Base-by-base conservation (phyloP, 176 grass and related monocot genomes). In the Oryza officinalis region DNA sequence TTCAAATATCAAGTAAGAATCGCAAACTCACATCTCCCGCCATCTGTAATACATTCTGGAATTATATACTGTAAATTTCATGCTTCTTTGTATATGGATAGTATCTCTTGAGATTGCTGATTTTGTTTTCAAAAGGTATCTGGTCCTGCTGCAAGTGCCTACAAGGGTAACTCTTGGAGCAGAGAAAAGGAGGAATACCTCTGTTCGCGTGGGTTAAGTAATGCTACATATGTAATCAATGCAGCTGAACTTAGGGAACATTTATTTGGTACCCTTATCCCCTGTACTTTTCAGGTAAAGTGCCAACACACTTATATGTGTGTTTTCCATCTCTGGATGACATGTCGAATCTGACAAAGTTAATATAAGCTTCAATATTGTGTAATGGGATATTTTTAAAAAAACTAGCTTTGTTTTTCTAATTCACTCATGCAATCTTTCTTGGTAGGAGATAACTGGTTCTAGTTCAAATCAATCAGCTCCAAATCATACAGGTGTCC, bases 81-180 rank as follows among this genome's bases (percentile, higher is more conserved):
- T 64, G 69, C 26, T 46, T 85, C 45, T 84, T 68, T 77, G 20
- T 80, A 33, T 32, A 69, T 77, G 47, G 14, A 20, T 18, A 65
- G 8, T 45, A 65, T 74, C 13, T 83, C 63, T 33, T 81, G 63
- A 84, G 10, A 84, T 75, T 79, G 30, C 47, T 87, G 26, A 3
- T 41, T 92, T 69, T 72, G 8, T 84, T 85, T 31, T 86, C 10
- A 80, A 74, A 92, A 97, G 92, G 90, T 97, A 69, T 86, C 75
- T 69, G 79, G 87, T 76, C 92, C 92, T 86, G 75, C 89, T 83
- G 90, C 91, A 50, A 97, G 94, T 92, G 94, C 86, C 65, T 94
- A 91, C 80, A 97, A 97, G 82, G 90, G 92, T 82, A 70, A 47
- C 35, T 63, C 38, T 71, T 97, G 92, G 82, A 86, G 27, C 70